phyloP scores from a whole-genome alignment of 177 flowering plant species.

The Vitis hybrid region DNA sequence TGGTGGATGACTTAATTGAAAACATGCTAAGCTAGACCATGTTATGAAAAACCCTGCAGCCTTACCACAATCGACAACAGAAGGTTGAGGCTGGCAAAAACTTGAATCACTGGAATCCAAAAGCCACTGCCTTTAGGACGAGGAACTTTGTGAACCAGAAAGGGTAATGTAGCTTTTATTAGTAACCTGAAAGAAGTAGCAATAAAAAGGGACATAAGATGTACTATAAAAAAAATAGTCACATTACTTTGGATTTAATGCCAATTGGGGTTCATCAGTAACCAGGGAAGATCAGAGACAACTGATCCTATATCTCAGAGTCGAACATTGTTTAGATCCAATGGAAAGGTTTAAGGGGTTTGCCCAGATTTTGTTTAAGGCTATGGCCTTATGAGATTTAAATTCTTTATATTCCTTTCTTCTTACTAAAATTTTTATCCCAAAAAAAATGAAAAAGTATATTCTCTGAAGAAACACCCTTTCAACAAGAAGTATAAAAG shows the following conservation, averaged over 20 bases:
- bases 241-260: not conserved
- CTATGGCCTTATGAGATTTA: no score
- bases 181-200: conserved; percentile 54
- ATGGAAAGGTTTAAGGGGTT: no score
- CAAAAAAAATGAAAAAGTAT: no score
- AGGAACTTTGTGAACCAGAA: conserved; percentile 57
- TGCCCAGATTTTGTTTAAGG: no score
- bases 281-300: no score
- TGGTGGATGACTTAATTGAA: not conserved
- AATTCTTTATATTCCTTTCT: no score
- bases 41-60: not conserved
- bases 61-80: conserved; percentile 68
- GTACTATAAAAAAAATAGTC: not conserved
- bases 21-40: not conserved
- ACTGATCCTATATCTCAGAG: no score
- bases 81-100: conserved; percentile 70
- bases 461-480: no score
- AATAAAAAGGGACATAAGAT: not conserved
- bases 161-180: conserved; percentile 46
- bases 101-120: conserved; percentile 74
- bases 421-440: no score
- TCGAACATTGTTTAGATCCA: no score
- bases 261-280: not conserved
- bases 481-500: no score
- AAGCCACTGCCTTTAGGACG: conserved; percentile 56